Base-by-base conservation (phyloP, 1,284 basidiomycete species). In the Inonotus hispidus region DNA sequence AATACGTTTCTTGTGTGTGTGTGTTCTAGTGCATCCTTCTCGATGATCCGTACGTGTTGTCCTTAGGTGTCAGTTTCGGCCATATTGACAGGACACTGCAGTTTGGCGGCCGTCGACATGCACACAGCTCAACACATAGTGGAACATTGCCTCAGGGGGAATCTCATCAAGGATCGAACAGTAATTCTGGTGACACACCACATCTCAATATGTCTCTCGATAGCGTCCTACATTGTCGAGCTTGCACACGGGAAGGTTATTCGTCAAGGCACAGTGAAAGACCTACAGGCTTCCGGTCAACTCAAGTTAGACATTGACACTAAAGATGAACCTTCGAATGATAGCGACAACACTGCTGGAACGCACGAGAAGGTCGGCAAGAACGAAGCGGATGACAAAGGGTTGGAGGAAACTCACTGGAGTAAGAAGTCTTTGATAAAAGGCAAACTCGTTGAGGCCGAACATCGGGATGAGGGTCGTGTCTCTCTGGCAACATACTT, bases 161-260 rank as follows among this genome's bases (percentile, higher is more conserved):
- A 85, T 10, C 75, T 92, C 10, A 69, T 90, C 23, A 79, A 76
- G 1, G 77, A 85, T 59, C 80, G 89, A 14, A 90, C 89, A 0
- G 84, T 90, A 83, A 72, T 88, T 52, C 76, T 88, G 6, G 85
- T 89, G 14, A 91, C 88, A 0, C 88, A 91, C 65, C 87, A 91
- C 64, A 84, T 90, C 52, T 85, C 88, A 60, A 77, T 91, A 1
- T 85, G 90, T 19, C 77, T 90, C 21, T 87, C 88, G 0, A 84
- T 82, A 1, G 81, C 87, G 0, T 70, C 84, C 62, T 89, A 89
- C 67, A 75, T 89, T 21, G 80, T 91, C 5, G 82, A 85, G 16
- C 86, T 91, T 84, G 76, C 89, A 3, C 86, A 89, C 66, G 89
- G 88, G 2, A 77, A 84, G 10, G 83, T 91, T 57, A 85, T 88